Evolutionary conservation across 257 asterid genomes (phyloP).

Genomic region (Solanum piurae): DNA sequence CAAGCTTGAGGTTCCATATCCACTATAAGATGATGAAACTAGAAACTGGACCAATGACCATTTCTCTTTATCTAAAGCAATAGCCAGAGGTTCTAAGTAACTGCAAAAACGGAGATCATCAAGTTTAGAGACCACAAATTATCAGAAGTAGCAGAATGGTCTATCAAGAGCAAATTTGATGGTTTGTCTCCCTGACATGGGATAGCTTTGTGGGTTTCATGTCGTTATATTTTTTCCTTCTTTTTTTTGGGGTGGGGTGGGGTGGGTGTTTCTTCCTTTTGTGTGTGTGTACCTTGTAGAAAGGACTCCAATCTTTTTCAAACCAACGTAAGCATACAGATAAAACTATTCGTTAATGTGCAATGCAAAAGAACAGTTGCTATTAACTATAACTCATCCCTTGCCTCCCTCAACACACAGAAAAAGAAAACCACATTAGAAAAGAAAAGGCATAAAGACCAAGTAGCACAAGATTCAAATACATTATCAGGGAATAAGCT

Average conservation of each 20-base stretch:
- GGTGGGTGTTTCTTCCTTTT: background rate
- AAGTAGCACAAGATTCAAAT: background rate
- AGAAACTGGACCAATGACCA: conserved; percentile 96
- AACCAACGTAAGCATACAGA: background rate
- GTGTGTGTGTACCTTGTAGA: background rate
- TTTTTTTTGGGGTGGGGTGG: background rate
- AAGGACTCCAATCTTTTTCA: background rate
- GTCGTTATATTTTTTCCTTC: background rate
- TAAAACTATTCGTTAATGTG: background rate
- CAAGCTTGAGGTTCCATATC: conserved; percentile 92
- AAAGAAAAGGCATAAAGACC: background rate
- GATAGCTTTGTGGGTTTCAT: background rate
- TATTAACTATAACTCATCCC: background rate
- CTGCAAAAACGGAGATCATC: conserved; percentile 31
- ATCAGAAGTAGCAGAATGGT: background rate
- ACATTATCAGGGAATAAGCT: background rate
- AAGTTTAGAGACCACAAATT: conserved; percentile 12
- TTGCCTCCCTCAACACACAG: background rate
- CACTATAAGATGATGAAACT: conserved; percentile 83
- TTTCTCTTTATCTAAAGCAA: conserved; percentile 79
- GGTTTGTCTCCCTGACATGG: background rate
- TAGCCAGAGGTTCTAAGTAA: conserved; percentile 84
- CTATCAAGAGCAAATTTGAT: background rate
- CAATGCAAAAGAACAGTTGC: background rate
- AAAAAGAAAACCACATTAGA: background rate